Conservation (phyloP, 1,284 basidiomycete species). For the Microbotryum scabiosae region DNA sequence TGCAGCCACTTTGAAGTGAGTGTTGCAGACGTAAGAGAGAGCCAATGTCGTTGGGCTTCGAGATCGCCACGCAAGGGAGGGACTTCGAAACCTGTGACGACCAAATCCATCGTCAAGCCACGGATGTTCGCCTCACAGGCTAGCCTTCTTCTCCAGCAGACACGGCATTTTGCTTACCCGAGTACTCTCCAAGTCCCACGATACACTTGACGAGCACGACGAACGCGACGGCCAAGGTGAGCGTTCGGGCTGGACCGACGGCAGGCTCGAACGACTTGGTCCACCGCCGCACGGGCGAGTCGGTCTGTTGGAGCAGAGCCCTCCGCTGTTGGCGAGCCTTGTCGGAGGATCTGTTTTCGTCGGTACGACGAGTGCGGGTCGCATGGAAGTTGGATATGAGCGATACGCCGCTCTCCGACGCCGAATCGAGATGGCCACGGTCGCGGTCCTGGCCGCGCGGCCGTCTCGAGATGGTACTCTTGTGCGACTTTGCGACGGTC, state of each 20-base stretch:
- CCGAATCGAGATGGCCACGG: neutral
- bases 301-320: conserved; percentile 1
- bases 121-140: neutral
- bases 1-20: neutral
- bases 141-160: neutral
- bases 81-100: conserved; percentile 51
- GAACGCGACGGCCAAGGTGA: conserved; percentile 47
- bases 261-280: neutral
- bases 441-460: neutral
- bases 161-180: conserved; percentile 47
- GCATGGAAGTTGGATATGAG: neutral
- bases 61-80: conserved; percentile 85
- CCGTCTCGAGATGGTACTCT: too few species aligned
- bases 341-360: too few species aligned
- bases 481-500: too few species aligned
- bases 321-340: too few species aligned
- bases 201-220: conserved; percentile 57
- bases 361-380: neutral
- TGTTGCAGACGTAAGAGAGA: conserved; percentile 58
- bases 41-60: conserved; percentile 90
- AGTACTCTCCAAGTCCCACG: conserved; percentile 67
- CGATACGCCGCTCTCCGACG: neutral
- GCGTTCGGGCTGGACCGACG: neutral
- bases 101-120: neutral
- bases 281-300: conserved; percentile 11